These are phyloP conservation scores for Trametes cinnabarina DNA, from an alignment of 768 basidiomycete species.

Conservation along the genomic window DNA sequence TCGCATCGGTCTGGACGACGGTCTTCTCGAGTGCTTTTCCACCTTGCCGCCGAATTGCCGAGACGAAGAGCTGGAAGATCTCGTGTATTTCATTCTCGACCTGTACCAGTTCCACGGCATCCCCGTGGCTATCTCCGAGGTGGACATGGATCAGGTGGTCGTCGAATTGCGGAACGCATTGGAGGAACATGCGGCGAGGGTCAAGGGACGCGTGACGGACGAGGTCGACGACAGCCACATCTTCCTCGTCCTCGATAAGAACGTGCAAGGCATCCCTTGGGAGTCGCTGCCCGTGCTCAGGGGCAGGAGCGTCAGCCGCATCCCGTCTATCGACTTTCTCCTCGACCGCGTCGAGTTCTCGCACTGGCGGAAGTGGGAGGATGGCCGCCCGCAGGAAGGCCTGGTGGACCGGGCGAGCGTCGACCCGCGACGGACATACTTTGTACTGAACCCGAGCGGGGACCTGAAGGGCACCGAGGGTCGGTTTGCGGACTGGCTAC, in stretches of 20 bases:
- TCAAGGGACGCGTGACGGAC: slow-evolving; percentile 24
- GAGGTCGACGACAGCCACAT: slow-evolving; percentile 61
- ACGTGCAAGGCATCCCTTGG: slow-evolving; percentile 89
- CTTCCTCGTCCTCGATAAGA: slow-evolving; percentile 89
- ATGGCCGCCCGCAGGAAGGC: slow-evolving; percentile 17
- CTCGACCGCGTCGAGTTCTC: slow-evolving; percentile 75
- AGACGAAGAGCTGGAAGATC: slow-evolving; percentile 94
- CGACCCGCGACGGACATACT: slow-evolving; percentile 71
- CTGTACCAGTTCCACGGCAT: slow-evolving; percentile 92
- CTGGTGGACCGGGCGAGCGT: slow-evolving; percentile 50
- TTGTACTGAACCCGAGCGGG: slow-evolving; percentile 88
- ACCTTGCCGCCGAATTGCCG: slow-evolving; percentile 76
- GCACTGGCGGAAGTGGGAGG: slow-evolving; percentile 36
- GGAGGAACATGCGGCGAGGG: slow-evolving; percentile 62
- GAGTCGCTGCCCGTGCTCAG: slow-evolving; percentile 88
- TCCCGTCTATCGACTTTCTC: slow-evolving; percentile 87
- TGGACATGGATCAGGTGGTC: slow-evolving; percentile 88
- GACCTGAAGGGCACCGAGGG: slow-evolving; percentile 84
- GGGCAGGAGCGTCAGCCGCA: slow-evolving; percentile 85
- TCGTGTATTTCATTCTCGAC: slow-evolving; percentile 91
- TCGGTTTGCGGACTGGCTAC: slow-evolving; percentile 77
- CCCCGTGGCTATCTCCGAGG: slow-evolving; percentile 83
- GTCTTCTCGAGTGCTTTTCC: slow-evolving; percentile 83
- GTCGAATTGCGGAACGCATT: slow-evolving; percentile 78
- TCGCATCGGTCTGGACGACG: slow-evolving; percentile 61